Base-by-base conservation (phyloP, 805 yeast species). In the Monosporozyma yasuniensis region DNA sequence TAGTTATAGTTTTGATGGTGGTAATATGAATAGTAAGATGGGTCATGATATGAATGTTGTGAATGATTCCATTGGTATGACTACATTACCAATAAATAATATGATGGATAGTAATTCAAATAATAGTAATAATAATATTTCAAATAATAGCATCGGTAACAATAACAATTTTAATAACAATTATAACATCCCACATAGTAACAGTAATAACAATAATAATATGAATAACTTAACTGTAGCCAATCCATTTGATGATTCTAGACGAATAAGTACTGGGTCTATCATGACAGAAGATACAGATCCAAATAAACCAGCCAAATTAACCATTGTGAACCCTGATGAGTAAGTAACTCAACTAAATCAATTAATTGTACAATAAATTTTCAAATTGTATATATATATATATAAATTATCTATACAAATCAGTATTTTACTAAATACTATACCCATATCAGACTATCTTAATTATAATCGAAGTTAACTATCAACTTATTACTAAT, bases 281-380 rank as follows among this genome's bases (percentile, higher is more conserved):
- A 72, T 90, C 48, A 90, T 95, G 10, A 95, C 93, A 10, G 80
- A 87, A 3, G 93, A 48, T 11, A 83, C 46, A 74, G 35, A 32
- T 32, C 35, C 35, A 32, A 89, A 61, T n/a, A 52, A 49, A 16
- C 60, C 51, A 9, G 87, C 87, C 69, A 81, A 87, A 18, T 72
- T 90, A 44, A 83, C 88, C 52, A 95, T 90, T 11, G 90, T 95
- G 32, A 90, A 90, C 61, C 96, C 96, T 1, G 96, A 87, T 64
- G 81, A 76, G n/a, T 42, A 42, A 25, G 14, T 30, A 30, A n/a
- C n/a, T n/a, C n/a, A n/a, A n/a, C n/a, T n/a, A n/a, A n/a, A n/a
- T n/a, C n/a, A n/a, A n/a, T 34, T 34, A n/a, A n/a, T n/a, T 16
- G 14, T 18, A 11, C 12, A 38, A 35, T 9, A 19, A 18, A n/a